Conservation (phyloP, 2,329 filamentous ascomycete species). For the Rhynchosporium secalis region DNA sequence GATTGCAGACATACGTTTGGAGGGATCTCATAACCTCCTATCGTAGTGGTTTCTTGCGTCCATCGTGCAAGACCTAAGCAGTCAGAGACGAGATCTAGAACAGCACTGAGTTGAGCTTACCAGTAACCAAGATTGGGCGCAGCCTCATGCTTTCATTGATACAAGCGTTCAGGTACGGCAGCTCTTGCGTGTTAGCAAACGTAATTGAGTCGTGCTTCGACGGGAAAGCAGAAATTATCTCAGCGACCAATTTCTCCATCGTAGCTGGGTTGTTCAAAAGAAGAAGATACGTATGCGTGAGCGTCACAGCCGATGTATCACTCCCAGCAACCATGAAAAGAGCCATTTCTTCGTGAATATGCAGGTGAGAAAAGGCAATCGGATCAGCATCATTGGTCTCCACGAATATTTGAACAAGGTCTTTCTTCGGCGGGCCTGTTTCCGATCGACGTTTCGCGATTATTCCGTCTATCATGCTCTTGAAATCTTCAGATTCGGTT, state of each 20-base stretch:
- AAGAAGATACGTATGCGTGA: slow-evolving; percentile 36
- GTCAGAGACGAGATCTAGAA: background rate
- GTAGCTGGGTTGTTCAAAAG: slow-evolving; percentile 49
- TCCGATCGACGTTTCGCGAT: slow-evolving; percentile 20
- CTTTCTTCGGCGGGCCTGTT: slow-evolving; percentile 17
- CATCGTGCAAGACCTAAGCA: slow-evolving; percentile 22
- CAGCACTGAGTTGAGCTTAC: slow-evolving; percentile 4
- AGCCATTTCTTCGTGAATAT: slow-evolving; percentile 28
- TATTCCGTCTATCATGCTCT: slow-evolving; percentile 22
- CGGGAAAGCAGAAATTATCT: slow-evolving; percentile 43
- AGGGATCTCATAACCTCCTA: slow-evolving; percentile 29
- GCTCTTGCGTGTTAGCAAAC: slow-evolving; percentile 26
- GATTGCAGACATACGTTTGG: slow-evolving; percentile 15
- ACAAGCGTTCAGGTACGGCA: slow-evolving; percentile 29
- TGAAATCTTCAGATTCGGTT: slow-evolving; percentile 12
- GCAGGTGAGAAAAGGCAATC: slow-evolving; percentile 21
- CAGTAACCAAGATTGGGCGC: slow-evolving; percentile 22
- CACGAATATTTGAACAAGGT: slow-evolving; percentile 28
- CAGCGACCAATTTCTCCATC: slow-evolving; percentile 45
- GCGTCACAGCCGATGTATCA: slow-evolving; percentile 23
- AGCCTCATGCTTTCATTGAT: slow-evolving; percentile 31
- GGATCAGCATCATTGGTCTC: slow-evolving; percentile 26
- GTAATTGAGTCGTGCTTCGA: slow-evolving; percentile 22
- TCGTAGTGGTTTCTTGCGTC: slow-evolving; percentile 17
- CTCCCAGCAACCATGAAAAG: slow-evolving; percentile 31